phyloP scores from a whole-genome alignment of 2,329 filamentous ascomycete genomes.

The Dactylellina haptotyla region DNA sequence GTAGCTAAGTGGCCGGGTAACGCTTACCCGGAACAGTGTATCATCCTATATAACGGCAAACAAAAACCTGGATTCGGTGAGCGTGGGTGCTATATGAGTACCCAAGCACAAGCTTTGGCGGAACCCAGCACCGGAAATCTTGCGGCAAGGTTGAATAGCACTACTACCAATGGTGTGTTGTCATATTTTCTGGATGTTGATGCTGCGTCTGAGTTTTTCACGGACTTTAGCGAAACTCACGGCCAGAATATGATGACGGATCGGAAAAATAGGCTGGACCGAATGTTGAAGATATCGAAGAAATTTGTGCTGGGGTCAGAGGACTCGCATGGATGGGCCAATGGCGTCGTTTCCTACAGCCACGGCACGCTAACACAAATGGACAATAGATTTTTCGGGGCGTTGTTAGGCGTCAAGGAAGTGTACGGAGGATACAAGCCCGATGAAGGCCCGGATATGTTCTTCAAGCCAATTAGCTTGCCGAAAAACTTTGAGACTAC shows the following conservation, averaged over 20 bases:
- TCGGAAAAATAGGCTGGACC: conserved; percentile 16
- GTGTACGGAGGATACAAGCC: conserved; percentile 16
- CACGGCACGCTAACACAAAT: conserved; percentile 6
- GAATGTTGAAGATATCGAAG: conserved; percentile 18
- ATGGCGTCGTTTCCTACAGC: conserved; percentile 12
- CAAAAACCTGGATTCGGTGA: conserved; percentile 2
- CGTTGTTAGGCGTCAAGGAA: neutral
- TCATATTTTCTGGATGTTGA: conserved; percentile 36
- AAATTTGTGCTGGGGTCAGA: conserved; percentile 21
- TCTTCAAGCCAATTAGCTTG: conserved; percentile 16
- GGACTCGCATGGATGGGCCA: conserved; percentile 25
- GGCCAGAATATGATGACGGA: conserved; percentile 11
- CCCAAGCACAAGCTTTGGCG: conserved; percentile 17
- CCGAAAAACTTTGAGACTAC: conserved; percentile 20
- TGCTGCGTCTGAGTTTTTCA: conserved; percentile 16
- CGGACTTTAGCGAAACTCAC: conserved; percentile 12
- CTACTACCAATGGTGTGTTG: conserved; percentile 6
- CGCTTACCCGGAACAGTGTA: conserved; percentile 25
- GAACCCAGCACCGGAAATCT: conserved; percentile 12
- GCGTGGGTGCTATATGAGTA: conserved; percentile 32
- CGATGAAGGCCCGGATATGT: neutral
- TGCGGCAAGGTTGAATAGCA: neutral
- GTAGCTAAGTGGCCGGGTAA: conserved; percentile 10
- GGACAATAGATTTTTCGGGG: neutral
- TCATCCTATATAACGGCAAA: neutral